These are phyloP conservation scores for Saccharomycopsis synnaedendra DNA, from an alignment of 805 yeast genomes.

Conservation along the genomic window DNA sequence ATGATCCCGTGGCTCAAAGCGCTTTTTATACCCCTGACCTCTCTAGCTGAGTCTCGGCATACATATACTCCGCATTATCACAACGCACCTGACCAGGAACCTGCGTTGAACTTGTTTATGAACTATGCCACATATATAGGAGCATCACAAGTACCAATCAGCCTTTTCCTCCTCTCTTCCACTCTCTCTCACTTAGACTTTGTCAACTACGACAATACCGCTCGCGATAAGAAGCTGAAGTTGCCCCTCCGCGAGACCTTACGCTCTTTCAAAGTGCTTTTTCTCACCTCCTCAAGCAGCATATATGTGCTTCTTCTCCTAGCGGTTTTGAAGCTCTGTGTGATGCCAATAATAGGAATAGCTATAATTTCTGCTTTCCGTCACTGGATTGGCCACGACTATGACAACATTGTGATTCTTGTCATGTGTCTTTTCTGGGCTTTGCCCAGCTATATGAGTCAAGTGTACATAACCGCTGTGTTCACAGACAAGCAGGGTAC, in stretches of 20 bases:
- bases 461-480: constrained; percentile 81
- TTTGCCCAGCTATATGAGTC: constrained; percentile 79
- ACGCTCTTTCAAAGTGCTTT: neutral
- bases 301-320: constrained; percentile 32
- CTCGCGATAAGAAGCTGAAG: neutral
- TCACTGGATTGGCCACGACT: constrained; percentile 23
- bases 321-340: constrained; percentile 43
- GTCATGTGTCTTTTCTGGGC: constrained; percentile 66
- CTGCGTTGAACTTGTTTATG: constrained; percentile 77
- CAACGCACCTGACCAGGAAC: constrained; percentile 74
- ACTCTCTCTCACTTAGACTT: constrained; percentile 63
- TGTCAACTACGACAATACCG: neutral
- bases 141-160: constrained; percentile 80
- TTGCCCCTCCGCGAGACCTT: neutral
- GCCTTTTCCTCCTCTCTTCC: constrained; percentile 72
- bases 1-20: constrained; percentile 82
- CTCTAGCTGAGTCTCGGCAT: neutral
- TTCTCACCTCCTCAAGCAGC: constrained; percentile 29
- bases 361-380: constrained; percentile 51
- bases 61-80: constrained; percentile 31
- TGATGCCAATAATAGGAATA: constrained; percentile 74
- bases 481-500: constrained; percentile 19
- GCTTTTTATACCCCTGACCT: constrained; percentile 23
- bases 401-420: constrained; percentile 41
- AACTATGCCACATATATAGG: constrained; percentile 74